These are phyloP conservation scores for Diplosphaera chodatii DNA, from an alignment of 139 green algal genomes.

Conservation along the genomic window DNA sequence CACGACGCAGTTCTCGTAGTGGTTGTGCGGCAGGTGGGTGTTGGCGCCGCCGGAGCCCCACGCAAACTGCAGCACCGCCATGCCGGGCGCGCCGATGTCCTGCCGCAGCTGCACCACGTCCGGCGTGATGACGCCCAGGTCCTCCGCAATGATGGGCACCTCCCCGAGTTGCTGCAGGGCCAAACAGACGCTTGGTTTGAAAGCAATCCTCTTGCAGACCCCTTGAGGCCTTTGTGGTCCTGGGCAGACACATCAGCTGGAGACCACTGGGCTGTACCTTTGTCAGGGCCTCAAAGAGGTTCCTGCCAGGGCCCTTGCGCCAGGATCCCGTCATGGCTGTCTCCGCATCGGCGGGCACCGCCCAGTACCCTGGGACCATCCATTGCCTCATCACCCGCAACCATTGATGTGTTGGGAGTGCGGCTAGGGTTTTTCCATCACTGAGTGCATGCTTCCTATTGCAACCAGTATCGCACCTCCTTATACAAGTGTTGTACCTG, in stretches of 20 bases:
- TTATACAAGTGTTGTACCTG: conserved; percentile 11
- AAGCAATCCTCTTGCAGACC: no score
- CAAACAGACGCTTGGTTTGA: no score
- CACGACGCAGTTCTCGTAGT: conserved; percentile 90
- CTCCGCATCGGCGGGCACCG: conserved; percentile 69
- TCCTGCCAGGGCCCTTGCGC: conserved; percentile 67
- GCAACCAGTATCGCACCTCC: no score
- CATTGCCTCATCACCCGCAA: no score
- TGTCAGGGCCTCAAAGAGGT: conserved; percentile 73
- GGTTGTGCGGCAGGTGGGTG: conserved; percentile 94
- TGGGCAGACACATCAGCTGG: neutral
- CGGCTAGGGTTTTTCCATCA: no score
- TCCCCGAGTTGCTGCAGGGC: conserved; percentile 35
- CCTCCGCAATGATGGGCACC: conserved; percentile 90
- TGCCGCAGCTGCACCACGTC: conserved; percentile 87
- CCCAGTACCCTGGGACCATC: conserved; percentile 95
- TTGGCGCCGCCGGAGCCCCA: conserved; percentile 85
- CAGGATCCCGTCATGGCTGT: conserved; percentile 87
- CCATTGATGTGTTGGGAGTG: no score
- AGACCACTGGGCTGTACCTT: no score
- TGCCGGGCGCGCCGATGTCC: conserved; percentile 86
- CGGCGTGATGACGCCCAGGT: conserved; percentile 94
- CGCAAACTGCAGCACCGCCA: conserved; percentile 98
- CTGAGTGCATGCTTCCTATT: no score
- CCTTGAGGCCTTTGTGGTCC: no score